phyloP scores from a whole-genome alignment of 352 stramenopile genomes.

The Phytophthora hybrid region DNA sequence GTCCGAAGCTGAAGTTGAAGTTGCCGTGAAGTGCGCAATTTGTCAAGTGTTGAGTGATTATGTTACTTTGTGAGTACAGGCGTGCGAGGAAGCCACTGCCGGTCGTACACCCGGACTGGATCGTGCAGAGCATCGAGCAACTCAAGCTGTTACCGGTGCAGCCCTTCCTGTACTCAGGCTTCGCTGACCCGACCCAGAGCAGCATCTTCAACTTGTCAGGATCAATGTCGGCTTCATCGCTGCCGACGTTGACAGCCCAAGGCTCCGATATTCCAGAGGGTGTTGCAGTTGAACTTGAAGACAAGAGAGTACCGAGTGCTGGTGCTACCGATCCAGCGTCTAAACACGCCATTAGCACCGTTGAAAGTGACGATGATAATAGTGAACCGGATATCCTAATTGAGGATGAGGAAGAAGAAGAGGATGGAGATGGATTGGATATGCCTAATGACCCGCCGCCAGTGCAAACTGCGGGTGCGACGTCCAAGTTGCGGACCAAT shows the following conservation, averaged over 20 bases:
- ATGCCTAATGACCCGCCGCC: constrained; percentile 9
- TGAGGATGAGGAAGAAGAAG: neutral
- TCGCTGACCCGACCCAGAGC: constrained; percentile 75
- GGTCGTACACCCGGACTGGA: constrained; percentile 92
- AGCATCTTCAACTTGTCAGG: constrained; percentile 41
- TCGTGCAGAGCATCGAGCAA: constrained; percentile 89
- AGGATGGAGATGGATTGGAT: constrained; percentile 13
- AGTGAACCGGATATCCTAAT: constrained; percentile 16
- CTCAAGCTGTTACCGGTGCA: constrained; percentile 74
- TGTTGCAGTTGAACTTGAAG: constrained; percentile 6
- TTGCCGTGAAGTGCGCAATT: neutral
- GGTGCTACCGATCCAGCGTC: constrained; percentile 14
- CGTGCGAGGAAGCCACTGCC: constrained; percentile 66
- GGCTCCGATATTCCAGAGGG: neutral
- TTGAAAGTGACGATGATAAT: constrained; percentile 1
- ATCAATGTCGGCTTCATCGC: neutral
- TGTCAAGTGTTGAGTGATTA: neutral
- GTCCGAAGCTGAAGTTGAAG: constrained; percentile 32
- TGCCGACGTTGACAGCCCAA: no score
- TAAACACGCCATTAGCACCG: constrained; percentile 4
- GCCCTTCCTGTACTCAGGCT: constrained; percentile 88
- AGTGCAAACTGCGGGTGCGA: neutral
- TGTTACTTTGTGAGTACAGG: constrained; percentile 38
- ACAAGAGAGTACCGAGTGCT: constrained; percentile 1
- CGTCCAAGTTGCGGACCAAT: constrained; percentile 46